A percentile compares a stretch with the other conserved stretches of the same genome.
Evolutionary conservation across 129 eudicot genomes (phyloP).

Genomic region (Centrapalus pauciflorus): DNA sequence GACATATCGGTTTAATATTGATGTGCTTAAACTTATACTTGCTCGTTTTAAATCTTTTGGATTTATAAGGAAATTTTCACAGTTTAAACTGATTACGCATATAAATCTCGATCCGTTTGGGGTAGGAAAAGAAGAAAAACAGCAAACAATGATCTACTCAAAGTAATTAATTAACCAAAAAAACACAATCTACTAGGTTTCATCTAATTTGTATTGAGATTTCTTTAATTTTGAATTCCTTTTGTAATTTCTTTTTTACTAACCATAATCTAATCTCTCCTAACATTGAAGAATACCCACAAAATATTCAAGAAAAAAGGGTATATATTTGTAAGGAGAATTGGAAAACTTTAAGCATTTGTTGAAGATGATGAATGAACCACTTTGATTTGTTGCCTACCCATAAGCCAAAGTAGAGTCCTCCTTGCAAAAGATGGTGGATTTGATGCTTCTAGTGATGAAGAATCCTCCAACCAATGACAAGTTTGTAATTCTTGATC

Average conservation of each 20-base stretch:
- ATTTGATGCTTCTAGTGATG: slow-evolving; percentile 29
- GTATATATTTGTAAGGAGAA: not conserved
- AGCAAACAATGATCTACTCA: not conserved
- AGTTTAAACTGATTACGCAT: not conserved
- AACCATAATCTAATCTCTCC: slow-evolving; percentile 10
- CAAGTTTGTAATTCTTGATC: slow-evolving; percentile 43
- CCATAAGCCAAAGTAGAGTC: slow-evolving; percentile 75
- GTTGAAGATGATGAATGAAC: slow-evolving; percentile 47
- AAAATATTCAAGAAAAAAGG: not conserved
- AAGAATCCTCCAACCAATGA: slow-evolving; percentile 64
- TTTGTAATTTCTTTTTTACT: slow-evolving; percentile 10
- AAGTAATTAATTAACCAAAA: not conserved
- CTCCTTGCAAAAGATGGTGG: slow-evolving; percentile 65
- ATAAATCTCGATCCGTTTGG: not conserved
- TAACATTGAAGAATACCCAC: not conserved
- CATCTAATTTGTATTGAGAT: slow-evolving; percentile 8
- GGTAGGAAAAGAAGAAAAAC: not conserved
- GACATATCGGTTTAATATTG: too few species aligned
- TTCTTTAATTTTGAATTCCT: not conserved
- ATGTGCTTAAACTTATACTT: too few species aligned
- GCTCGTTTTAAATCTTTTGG: too few species aligned
- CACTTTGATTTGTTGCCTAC: slow-evolving; percentile 58
- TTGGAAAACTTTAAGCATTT: slow-evolving; percentile 21
- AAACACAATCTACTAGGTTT: not conserved
- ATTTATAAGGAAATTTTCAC: not conserved